Evolutionary conservation across 176 grass and related monocot species (phyloP).

Genomic region (Aegilops bicornis): DNA sequence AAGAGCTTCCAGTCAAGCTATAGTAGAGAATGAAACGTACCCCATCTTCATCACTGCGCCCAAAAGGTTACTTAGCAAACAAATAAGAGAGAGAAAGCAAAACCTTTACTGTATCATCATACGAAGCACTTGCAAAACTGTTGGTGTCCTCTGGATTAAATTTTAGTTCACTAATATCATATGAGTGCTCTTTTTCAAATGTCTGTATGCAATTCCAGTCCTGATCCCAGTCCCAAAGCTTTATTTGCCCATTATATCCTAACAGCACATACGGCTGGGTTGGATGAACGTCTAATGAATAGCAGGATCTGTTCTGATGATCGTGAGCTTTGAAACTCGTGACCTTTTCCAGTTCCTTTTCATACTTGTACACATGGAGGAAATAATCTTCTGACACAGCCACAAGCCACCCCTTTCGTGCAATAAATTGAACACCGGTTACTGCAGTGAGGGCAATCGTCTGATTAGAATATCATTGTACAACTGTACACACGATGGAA

Average conservation of each 20-base stretch:
- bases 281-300: not conserved
- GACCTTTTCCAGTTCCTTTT: not conserved
- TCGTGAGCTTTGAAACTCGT: not conserved
- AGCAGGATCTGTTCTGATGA: accelerated
- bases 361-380: not conserved
- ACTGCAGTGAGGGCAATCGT: not conserved
- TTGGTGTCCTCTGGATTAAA: not conserved
- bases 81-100: not conserved
- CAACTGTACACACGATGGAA: not conserved
- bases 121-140: not conserved
- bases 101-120: not conserved
- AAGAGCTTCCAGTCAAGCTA: not conserved
- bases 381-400: accelerated
- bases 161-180: accelerated
- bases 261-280: not conserved
- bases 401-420: not conserved
- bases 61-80: not conserved
- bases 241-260: accelerated
- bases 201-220: not conserved
- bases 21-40: not conserved
- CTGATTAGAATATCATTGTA: not conserved
- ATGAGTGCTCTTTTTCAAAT: not conserved
- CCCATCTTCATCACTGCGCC: not conserved
- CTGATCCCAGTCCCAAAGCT: not conserved
- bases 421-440: not conserved